phyloP scores from a whole-genome alignment of 2,329 filamentous ascomycete species.

The Didymella glomerata region DNA sequence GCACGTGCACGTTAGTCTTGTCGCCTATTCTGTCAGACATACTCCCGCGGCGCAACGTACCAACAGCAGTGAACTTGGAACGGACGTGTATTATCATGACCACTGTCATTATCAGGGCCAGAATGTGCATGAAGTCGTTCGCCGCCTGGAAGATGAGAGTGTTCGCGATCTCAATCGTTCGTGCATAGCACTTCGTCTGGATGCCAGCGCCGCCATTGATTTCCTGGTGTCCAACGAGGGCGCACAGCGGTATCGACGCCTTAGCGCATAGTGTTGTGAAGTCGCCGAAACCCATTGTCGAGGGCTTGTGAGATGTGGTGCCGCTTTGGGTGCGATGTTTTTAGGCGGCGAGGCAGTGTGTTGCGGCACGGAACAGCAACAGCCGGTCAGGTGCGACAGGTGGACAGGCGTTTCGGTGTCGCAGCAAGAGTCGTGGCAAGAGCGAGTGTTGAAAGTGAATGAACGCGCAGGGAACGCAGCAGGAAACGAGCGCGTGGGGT shows the following conservation, averaged over 20 bases:
- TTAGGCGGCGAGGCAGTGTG: slow-evolving; percentile 24
- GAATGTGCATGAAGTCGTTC: slow-evolving; percentile 89
- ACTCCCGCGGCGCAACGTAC: slow-evolving; percentile 72
- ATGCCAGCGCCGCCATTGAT: slow-evolving; percentile 77
- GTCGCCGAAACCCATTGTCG: slow-evolving; percentile 83
- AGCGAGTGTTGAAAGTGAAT: slow-evolving; percentile 34
- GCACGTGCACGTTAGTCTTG: slow-evolving; percentile 27
- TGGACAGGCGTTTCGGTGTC: slow-evolving; percentile 11
- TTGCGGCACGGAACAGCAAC: slow-evolving; percentile 19
- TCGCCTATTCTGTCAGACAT: not conserved
- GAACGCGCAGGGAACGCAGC: slow-evolving; percentile 27
- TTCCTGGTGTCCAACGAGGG: slow-evolving; percentile 78
- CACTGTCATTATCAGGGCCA: slow-evolving; percentile 88
- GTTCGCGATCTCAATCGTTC: slow-evolving; percentile 95
- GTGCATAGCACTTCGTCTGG: slow-evolving; percentile 88
- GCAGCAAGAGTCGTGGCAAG: slow-evolving; percentile 13
- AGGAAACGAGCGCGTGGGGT: slow-evolving; percentile 36
- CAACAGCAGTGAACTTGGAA: slow-evolving; percentile 97
- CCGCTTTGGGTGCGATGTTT: slow-evolving; percentile 12
- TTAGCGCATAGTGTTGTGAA: slow-evolving; percentile 87
- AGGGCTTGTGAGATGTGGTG: slow-evolving; percentile 16
- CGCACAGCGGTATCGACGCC: slow-evolving; percentile 86
- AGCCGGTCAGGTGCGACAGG: slow-evolving; percentile 9
- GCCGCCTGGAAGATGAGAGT: slow-evolving; percentile 98
- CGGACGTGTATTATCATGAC: slow-evolving; percentile 98